Conservation (phyloP, 1,284 basidiomycete genomes). For the Entoloma clypeatum region DNA sequence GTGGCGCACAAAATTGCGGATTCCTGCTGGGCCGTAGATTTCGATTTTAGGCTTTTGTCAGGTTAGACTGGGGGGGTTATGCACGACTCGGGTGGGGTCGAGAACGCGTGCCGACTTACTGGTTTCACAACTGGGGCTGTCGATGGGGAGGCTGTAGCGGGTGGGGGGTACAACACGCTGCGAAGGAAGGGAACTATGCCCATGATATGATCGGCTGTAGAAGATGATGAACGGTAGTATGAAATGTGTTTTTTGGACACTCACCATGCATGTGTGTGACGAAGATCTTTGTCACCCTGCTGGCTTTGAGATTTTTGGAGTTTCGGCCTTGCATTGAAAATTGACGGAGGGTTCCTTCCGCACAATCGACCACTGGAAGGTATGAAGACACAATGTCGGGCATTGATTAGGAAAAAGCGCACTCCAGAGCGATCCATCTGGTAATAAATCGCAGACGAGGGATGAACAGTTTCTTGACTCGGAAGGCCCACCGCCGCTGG, state of each 20-base stretch:
- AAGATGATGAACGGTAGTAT: conserved; percentile 1
- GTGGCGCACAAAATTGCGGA: conserved; percentile 76
- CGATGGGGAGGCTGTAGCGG: conserved; percentile 12
- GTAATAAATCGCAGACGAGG: conserved; percentile 54
- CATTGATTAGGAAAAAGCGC: conserved; percentile 22
- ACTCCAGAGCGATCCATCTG: conserved; percentile 65
- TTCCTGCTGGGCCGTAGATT: conserved; percentile 80
- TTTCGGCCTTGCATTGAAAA: conserved; percentile 44
- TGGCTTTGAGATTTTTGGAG: conserved; percentile 40
- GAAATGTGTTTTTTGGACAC: conserved; percentile 8
- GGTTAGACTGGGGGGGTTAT: conserved; percentile 6
- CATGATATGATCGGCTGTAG: conserved; percentile 75
- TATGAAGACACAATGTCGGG: conserved; percentile 6
- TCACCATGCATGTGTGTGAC: conserved; percentile 87
- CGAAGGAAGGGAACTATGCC: conserved; percentile 75
- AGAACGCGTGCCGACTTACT: too few species aligned
- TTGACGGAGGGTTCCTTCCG: conserved; percentile 75
- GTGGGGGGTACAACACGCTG: conserved; percentile 52
- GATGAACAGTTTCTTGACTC: conserved; percentile 69
- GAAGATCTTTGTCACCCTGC: conserved; percentile 71
- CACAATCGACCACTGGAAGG: conserved; percentile 76
- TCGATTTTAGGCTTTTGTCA: conserved; percentile 56
- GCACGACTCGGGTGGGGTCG: not conserved
- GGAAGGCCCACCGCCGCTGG: conserved; percentile 69
- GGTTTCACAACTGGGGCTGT: conserved; percentile 15